Percentiles rank a stretch among this genome's conserved stretches.
These are phyloP conservation scores for Pyricularia grisea DNA, from an alignment of 2,329 filamentous ascomycete species.

Conservation along the genomic window DNA sequence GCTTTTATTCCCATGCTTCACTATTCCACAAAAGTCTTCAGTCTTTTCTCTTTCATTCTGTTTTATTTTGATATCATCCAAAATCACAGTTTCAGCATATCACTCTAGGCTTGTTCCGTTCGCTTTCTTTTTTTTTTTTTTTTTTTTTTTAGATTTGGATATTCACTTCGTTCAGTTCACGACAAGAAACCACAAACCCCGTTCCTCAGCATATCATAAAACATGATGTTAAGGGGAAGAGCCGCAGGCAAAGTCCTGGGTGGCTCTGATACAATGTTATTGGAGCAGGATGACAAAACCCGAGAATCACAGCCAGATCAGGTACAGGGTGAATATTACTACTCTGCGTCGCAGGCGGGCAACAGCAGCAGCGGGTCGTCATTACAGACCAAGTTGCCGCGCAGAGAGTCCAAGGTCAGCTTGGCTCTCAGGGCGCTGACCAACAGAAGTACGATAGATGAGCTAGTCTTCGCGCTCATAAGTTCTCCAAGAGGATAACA, in stretches of 20 bases:
- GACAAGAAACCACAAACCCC: not conserved
- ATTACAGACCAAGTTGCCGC: conserved; percentile 25
- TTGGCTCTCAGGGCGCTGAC: conserved; percentile 31
- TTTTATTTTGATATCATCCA: not conserved
- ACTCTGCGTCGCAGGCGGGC: not conserved
- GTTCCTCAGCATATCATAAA: not conserved
- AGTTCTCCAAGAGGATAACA: not conserved
- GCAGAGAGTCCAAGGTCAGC: conserved; percentile 30
- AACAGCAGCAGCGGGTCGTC: conserved; percentile 1
- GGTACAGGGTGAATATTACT: not conserved
- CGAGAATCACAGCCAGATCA: not conserved
- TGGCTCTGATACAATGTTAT: not conserved
- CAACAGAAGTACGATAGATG: conserved; percentile 20
- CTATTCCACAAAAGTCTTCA: not conserved
- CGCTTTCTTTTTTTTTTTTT: not conserved
- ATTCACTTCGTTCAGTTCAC: not conserved
- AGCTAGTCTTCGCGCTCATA: not conserved
- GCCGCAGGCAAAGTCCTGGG: not conserved
- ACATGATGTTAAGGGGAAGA: not conserved
- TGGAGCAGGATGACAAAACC: not conserved
- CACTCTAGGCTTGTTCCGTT: not conserved
- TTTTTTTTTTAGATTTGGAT: not conserved
- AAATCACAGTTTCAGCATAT: not conserved
- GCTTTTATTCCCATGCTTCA: not conserved
- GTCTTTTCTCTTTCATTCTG: not conserved